Evolutionary conservation across 1,284 basidiomycete genomes (phyloP), one percentile per base, ranked within the genome.

Genomic region (Athelia psychrophila): DNA sequence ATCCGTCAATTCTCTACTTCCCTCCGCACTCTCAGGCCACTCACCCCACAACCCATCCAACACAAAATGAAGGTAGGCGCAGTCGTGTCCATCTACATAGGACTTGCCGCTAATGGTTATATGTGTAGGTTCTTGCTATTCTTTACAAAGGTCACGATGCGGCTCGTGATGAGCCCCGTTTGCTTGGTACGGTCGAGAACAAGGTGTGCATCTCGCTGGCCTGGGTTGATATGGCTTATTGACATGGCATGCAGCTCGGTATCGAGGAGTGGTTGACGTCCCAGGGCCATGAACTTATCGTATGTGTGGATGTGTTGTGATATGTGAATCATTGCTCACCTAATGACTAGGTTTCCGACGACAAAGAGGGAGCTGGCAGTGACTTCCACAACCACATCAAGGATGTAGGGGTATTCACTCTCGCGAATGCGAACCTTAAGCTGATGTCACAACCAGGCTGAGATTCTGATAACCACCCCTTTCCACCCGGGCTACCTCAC

Each of bases 401-500:
- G 53, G 93, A 95, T 67, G 89, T 91, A 62, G 54, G 83, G 71
- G 10, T 38, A 30, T 9, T 27, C 27, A 38, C 15, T 23, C 44
- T 19, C 47, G 27, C n/a, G n/a, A n/a, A 6, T 16, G 27, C 27
- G 24, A 23, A 3, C 27, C 19, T 50, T 16, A 10, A 44, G 38
- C 44, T 54, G 35, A 55, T 58, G 56, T 47, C 51, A 51, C 60
- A 47, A 42, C 44, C 58, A 81, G 83, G 82, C 84, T 42, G 87
- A 90, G 66, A 78, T 91, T 53, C 68, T 89, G 61, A 92, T 95
- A 70, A 95, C 93, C 16, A 97, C 94, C 0, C 94, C 95, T 10
- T 98, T 94, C 85, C 89, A 93, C 68, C 91, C 91, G 46, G 93
- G 86, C 57, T 96, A 97, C 73, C 81, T 95, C 54, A 95, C 92